These are phyloP conservation scores for Arthrobotrys megalospora DNA, from an alignment of 2,329 filamentous ascomycete genomes.

Conservation along the genomic window DNA sequence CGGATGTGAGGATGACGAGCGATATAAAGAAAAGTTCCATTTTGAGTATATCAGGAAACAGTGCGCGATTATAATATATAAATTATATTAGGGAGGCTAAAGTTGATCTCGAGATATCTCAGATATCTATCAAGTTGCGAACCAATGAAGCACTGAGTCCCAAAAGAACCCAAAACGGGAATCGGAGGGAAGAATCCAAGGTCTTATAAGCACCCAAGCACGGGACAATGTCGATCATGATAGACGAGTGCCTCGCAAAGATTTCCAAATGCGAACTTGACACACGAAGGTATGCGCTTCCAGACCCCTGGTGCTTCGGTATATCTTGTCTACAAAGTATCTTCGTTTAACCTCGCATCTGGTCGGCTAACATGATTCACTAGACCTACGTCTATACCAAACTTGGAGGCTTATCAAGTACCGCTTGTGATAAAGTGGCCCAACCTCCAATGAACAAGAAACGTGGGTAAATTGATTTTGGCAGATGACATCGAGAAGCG, in stretches of 20 bases:
- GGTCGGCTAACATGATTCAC: no score
- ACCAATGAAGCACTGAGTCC: neutral
- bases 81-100: neutral
- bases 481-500: neutral
- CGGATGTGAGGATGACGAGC: constrained; percentile 13
- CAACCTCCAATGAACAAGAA: constrained; percentile 2
- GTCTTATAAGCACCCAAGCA: constrained; percentile 27
- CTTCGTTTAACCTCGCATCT: no score
- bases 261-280: constrained; percentile 25
- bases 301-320: neutral
- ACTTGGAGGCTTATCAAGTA: neutral
- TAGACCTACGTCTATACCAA: no score
- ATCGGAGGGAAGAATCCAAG: neutral
- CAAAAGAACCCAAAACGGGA: constrained; percentile 6
- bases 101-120: constrained; percentile 25
- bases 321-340: constrained; percentile 15
- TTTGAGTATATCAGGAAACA: neutral
- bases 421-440: neutral
- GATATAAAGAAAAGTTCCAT: constrained; percentile 14
- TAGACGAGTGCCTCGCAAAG: constrained; percentile 8
- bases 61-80: no score
- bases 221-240: constrained; percentile 1
- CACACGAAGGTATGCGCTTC: neutral
- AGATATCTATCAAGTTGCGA: constrained; percentile 31
- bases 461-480: constrained; percentile 15